Base-by-base conservation (phyloP, 768 basidiomycete species). In the Phaeotremella skinneri region DNA sequence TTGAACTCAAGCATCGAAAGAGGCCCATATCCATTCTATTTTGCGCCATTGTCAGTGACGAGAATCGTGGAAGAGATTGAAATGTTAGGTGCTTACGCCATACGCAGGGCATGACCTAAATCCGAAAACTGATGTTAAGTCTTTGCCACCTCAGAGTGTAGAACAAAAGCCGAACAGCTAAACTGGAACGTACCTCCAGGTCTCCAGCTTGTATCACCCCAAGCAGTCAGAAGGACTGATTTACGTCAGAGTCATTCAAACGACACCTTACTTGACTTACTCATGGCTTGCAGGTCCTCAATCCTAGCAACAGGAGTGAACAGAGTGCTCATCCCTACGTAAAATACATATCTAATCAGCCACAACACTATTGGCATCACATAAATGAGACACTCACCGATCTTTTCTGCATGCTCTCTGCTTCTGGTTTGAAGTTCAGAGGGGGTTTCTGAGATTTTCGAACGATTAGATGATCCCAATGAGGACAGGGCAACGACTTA, bases 191-290 rank as follows among this genome's bases (percentile, higher is more conserved):
- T 29, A 67, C 69, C 71, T n/a, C 64, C 68, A 21, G 71, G 68
- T 52, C 71, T 55, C 60, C 67, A 73, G 34, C 49, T 59, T 2
- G 66, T 70, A 21, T 73, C 71, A 42, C 68, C 71, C 71, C 71
- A 73, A 21, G 65, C 62, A 0, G 66, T 62, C 29, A 73, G 66
- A 5, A 73, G 52, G 45, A 73, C 67, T 66, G 32, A 21, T 34
- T n/a, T 45, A n/a, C 13, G 43, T 45, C 43, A 45, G 43, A 13
- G 41, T 58, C 49, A 50, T 45, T 31, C 34, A 45, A 25, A 13
- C 25, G 2, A 4, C 45, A 11, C 23, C 6, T 37, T 2, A 21
- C 25, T 9, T 23, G 25, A 61, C 67, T 52, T 31, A 68, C 67
- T 62, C 49, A 69, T 50, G 4, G 64, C 68, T 47, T 73, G 71